Evolutionary conservation across 495 filamentous ascomycete species (phyloP).

Genomic region (Aspergillus conjunctus): DNA sequence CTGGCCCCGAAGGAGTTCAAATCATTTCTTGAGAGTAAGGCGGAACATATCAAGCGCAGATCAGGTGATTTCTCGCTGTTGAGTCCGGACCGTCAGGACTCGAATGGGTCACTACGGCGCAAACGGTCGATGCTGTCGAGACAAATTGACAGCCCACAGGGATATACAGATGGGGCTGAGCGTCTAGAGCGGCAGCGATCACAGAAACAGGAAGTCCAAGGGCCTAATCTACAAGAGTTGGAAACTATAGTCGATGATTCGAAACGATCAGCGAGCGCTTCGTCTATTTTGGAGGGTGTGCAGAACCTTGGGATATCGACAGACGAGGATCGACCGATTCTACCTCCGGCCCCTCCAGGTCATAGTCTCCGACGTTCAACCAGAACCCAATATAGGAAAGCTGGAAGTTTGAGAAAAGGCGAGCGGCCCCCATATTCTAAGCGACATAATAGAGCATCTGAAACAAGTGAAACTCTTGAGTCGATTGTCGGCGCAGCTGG

Average conservation of each 20-base stretch:
- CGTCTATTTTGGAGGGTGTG: slow-evolving; percentile 36
- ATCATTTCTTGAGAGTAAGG: slow-evolving; percentile 89
- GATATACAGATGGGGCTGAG: slow-evolving; percentile 88
- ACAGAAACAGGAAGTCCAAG: slow-evolving; percentile 57
- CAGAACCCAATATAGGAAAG: slow-evolving; percentile 83
- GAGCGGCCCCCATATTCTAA: slow-evolving; percentile 78
- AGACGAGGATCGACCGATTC: slow-evolving; percentile 85
- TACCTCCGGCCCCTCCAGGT: slow-evolving; percentile 71
- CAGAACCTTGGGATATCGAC: slow-evolving; percentile 51
- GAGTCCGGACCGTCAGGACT: slow-evolving; percentile 61
- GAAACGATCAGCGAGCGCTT: slow-evolving; percentile 45
- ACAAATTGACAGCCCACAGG: slow-evolving; percentile 77
- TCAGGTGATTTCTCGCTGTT: slow-evolving; percentile 71
- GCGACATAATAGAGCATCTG: slow-evolving; percentile 61
- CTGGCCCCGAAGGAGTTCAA: slow-evolving; percentile 96
- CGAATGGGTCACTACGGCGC: slow-evolving; percentile 66
- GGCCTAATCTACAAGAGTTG: slow-evolving; percentile 65
- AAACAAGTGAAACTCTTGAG: slow-evolving; percentile 58
- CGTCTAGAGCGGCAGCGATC: slow-evolving; percentile 77
- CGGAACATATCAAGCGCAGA: slow-evolving; percentile 82
- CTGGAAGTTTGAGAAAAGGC: slow-evolving; percentile 79
- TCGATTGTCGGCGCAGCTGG: slow-evolving; percentile 37
- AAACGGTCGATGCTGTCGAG: slow-evolving; percentile 96
- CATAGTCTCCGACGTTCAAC: slow-evolving; percentile 85
- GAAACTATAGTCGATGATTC: slow-evolving; percentile 83